Base-by-base conservation (phyloP, 1,139 yeast species). In the Geotrichum klebahnii region DNA sequence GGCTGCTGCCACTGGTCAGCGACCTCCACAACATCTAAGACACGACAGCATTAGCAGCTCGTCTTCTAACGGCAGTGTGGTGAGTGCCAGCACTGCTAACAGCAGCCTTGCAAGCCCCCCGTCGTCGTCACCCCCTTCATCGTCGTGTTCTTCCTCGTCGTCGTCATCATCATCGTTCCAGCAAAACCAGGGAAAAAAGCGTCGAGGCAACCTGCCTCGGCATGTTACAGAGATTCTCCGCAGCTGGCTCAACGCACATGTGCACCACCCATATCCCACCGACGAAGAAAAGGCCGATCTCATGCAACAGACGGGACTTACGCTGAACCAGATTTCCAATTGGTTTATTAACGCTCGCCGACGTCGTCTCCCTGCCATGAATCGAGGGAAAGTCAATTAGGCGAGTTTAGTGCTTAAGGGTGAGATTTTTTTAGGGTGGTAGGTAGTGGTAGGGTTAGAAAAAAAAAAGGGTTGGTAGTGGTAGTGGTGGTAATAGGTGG, bases 291-390 rank as follows among this genome's bases (percentile, higher is more conserved):
- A 92, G 70, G 76, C 80, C 57, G 85, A 84, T 59, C 74, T 92
- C 57, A 80, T 89, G 75, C 73, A 78, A 60, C 78, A 80, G 63
- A 92, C 98, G 0, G 96, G 97, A 0, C 76, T 92, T 61, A 85
- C 90, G 55, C 81, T 86, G 66, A 95, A 89, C 59, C 98, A 92
- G 67, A 76, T 92, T 55, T 82, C 94, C 57, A 92, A 92, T 67
- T 92, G 98, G 97, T 92, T 92, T 65, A 92, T 92, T 61, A 92
- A 92, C 67, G 97, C 96, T 26, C 78, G 98, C 64, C 76, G 97
- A 64, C 75, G 98, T 61, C 83, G 87, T 66, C 79, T 88, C 26
- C 69, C 69, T 31, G 58, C 65, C 10, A 53, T 58, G 53, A 33
- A 40, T 29, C 44, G 44, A 16, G n/a, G n/a, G n/a, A n/a, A n/a